Conservation (phyloP, 2,329 filamentous ascomycete genomes). For the Ceratocystis diversiconidia region DNA sequence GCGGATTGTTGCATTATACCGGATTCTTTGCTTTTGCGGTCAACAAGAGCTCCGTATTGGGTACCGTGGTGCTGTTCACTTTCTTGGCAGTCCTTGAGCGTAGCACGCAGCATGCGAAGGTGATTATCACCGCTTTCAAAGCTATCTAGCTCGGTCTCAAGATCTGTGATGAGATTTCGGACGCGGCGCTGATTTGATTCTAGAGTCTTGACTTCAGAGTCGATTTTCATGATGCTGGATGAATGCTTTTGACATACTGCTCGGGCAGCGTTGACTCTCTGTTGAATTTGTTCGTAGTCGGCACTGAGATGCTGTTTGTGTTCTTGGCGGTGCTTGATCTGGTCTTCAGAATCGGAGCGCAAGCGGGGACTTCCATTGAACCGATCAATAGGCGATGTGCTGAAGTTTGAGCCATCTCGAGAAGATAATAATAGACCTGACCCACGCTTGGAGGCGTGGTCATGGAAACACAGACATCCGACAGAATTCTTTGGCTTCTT, state of each 20-base stretch:
- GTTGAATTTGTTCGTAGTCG: constrained; percentile 40
- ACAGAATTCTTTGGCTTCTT: constrained; percentile 52
- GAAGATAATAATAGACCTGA: constrained; percentile 38
- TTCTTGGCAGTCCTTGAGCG: constrained; percentile 39
- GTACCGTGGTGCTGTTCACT: constrained; percentile 35
- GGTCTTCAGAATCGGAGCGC: constrained; percentile 58
- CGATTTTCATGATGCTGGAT: constrained; percentile 30
- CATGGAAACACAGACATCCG: constrained; percentile 55
- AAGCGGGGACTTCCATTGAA: constrained; percentile 51
- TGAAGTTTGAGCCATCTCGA: constrained; percentile 58
- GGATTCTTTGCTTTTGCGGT: constrained; percentile 34
- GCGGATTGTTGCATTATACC: background rate
- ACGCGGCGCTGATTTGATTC: constrained; percentile 24
- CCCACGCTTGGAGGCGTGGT: constrained; percentile 33
- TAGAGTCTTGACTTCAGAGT: background rate
- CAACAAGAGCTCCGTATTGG: constrained; percentile 39
- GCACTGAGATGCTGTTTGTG: constrained; percentile 38
- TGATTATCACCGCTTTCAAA: constrained; percentile 55
- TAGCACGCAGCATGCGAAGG: constrained; percentile 42
- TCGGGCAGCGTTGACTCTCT: constrained; percentile 33
- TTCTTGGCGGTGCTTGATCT: constrained; percentile 41
- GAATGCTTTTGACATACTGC: constrained; percentile 36
- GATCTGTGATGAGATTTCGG: constrained; percentile 30
- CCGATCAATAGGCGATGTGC: constrained; percentile 32
- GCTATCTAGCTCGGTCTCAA: constrained; percentile 47